A percentile compares a stretch with the other conserved stretches of the same genome.
These are phyloP conservation scores for Umbelopsis sp. DNA, from an alignment of 192 early-diverging fungal species.

Conservation along the genomic window DNA sequence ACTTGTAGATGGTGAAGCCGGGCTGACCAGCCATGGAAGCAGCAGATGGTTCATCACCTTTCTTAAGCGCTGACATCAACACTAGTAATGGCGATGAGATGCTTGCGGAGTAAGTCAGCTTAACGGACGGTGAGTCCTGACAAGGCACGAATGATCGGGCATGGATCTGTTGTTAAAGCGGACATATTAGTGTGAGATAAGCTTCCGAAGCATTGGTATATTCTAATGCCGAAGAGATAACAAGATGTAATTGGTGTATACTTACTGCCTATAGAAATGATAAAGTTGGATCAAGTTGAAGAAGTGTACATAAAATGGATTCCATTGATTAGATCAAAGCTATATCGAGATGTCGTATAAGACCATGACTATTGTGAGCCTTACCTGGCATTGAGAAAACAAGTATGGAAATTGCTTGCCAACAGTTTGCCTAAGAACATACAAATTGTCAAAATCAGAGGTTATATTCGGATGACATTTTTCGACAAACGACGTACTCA, in stretches of 20 bases:
- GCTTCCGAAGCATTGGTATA: conserved; percentile 6
- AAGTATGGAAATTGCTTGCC: conserved; percentile 93
- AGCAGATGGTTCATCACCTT: conserved; percentile 56
- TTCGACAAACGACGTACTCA: conserved; percentile 20
- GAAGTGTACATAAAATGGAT: neutral
- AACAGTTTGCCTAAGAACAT: conserved; percentile 77
- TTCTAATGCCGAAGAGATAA: conserved; percentile 14
- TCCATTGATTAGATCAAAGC: neutral
- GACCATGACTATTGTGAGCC: conserved; percentile 2
- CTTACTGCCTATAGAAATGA: conserved; percentile 3
- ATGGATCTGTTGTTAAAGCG: conserved; percentile 63
- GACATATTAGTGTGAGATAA: conserved; percentile 10
- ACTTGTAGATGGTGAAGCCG: conserved; percentile 66
- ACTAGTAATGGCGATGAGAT: conserved; percentile 82
- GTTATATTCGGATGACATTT: neutral
- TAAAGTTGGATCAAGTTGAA: neutral
- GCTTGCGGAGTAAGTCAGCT: conserved; percentile 85
- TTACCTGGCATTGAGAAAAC: conserved; percentile 94
- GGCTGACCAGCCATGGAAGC: conserved; percentile 30
- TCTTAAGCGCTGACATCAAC: conserved; percentile 88
- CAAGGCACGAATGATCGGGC: conserved; percentile 91
- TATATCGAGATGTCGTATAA: too few relatives aligned
- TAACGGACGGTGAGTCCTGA: conserved; percentile 86
- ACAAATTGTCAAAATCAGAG: neutral
- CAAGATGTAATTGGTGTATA: neutral